These are phyloP conservation scores for Arbutus unedo DNA, from an alignment of 148 eudicot genomes.

Conservation along the genomic window DNA sequence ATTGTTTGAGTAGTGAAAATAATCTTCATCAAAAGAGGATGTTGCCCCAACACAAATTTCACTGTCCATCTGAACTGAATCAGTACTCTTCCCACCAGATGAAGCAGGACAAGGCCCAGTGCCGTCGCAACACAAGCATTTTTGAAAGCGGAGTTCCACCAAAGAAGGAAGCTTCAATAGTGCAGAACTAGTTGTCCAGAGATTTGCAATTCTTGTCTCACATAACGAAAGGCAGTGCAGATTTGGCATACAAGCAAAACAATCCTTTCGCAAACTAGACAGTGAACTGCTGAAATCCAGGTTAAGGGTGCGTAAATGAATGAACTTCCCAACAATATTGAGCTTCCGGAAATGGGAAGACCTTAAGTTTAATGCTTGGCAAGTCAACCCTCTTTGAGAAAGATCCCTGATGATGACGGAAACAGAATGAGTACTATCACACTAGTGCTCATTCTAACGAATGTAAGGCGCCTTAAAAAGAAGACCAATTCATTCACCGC, in stretches of 20 bases:
- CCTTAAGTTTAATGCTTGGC: conserved; percentile 43
- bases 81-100: conserved; percentile 19
- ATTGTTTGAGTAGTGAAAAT: conserved; percentile 13
- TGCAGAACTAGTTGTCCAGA: conserved; percentile 55
- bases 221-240: conserved; percentile 47
- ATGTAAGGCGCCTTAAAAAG: background rate
- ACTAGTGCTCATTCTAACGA: background rate
- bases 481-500: background rate
- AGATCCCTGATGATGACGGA: conserved; percentile 36
- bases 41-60: conserved; percentile 18
- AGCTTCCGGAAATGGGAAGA: conserved; percentile 56
- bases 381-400: conserved; percentile 38
- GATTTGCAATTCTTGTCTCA: conserved; percentile 50
- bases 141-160: conserved; percentile 53
- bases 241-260: conserved; percentile 55
- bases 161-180: conserved; percentile 45
- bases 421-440: conserved; percentile 3
- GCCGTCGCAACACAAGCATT: conserved; percentile 23
- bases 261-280: conserved; percentile 44
- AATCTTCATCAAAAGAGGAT: conserved; percentile 10
- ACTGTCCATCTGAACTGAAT: conserved; percentile 22
- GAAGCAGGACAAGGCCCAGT: conserved; percentile 23
- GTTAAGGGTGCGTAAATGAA: conserved; percentile 42
- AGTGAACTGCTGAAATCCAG: conserved; percentile 60
- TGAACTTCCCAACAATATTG: conserved; percentile 42